Percentiles rank a stretch among this genome's conserved stretches.
phyloP scores from a whole-genome alignment of 331 rosid species.

The Pyrus hybrid region DNA sequence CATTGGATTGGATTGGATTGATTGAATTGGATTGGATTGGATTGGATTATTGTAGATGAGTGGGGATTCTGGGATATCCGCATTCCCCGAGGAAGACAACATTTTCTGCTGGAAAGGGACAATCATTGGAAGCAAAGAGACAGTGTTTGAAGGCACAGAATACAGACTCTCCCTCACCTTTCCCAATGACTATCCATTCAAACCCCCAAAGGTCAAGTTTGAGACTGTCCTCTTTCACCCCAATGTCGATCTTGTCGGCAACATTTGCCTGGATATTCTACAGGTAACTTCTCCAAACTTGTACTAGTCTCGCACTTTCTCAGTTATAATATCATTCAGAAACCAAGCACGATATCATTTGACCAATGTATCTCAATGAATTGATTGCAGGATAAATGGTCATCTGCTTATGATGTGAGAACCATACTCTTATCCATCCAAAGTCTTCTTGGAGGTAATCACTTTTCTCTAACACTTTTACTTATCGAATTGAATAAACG shows the following conservation, averaged over 20 bases:
- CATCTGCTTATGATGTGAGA: conserved; percentile 98
- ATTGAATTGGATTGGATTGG: neutral
- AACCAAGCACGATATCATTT: neutral
- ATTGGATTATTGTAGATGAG: conserved; percentile 48
- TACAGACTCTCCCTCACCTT: conserved; percentile 69
- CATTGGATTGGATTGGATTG: too few relatives aligned
- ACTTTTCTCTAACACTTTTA: too few relatives aligned
- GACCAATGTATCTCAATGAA: too few relatives aligned
- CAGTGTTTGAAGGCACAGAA: conserved; percentile 85
- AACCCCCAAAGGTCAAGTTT: conserved; percentile 91
- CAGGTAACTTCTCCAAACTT: conserved; percentile 42
- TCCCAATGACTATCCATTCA: conserved; percentile 88
- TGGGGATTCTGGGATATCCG: conserved; percentile 86
- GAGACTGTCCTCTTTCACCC: conserved; percentile 86
- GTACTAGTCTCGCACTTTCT: too few relatives aligned
- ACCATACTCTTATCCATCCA: conserved; percentile 84
- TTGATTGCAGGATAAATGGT: conserved; percentile 78
- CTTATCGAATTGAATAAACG: too few relatives aligned
- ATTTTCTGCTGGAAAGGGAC: conserved; percentile 96
- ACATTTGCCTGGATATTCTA: conserved; percentile 95
- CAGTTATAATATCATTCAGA: too few relatives aligned
- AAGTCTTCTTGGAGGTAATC: conserved; percentile 89
- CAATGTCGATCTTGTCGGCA: conserved; percentile 74
- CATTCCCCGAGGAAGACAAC: conserved; percentile 92
- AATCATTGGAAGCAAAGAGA: conserved; percentile 83